These are phyloP conservation scores for Posidonia australis DNA, from an alignment of 106 monocot genomes.

Conservation along the genomic window DNA sequence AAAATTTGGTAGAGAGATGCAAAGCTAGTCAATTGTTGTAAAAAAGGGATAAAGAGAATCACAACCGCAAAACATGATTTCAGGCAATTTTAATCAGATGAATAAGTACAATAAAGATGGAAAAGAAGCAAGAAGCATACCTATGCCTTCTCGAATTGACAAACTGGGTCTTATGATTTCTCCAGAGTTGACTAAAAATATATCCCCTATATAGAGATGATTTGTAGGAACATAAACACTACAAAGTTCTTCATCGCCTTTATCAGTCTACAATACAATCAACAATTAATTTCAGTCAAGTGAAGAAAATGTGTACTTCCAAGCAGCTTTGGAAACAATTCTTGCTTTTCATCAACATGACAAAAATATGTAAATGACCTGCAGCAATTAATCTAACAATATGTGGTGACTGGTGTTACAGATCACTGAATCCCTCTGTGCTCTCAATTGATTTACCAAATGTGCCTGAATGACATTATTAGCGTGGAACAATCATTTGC, in stretches of 20 bases:
- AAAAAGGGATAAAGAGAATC: too few species aligned
- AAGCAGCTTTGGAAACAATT: background rate
- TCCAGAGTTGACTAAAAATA: slow-evolving; percentile 23
- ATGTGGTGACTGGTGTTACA: too few species aligned
- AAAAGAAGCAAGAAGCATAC: background rate
- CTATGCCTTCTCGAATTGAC: slow-evolving; percentile 32
- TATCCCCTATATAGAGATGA: slow-evolving; percentile 26
- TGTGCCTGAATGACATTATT: too few species aligned
- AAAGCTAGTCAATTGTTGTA: too few species aligned
- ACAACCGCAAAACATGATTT: too few species aligned
- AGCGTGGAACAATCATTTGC: too few species aligned
- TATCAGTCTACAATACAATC: slow-evolving; percentile 16
- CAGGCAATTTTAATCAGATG: too few species aligned
- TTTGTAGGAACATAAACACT: slow-evolving; percentile 32
- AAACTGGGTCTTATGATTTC: slow-evolving; percentile 25
- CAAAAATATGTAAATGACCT: background rate
- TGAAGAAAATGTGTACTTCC: background rate
- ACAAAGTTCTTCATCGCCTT: slow-evolving; percentile 26
- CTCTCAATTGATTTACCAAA: too few species aligned
- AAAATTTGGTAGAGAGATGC: too few species aligned
- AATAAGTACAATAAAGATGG: background rate
- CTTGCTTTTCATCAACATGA: background rate
- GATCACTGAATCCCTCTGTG: too few species aligned
- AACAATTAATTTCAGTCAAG: background rate
- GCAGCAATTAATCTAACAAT: too few species aligned